Evolutionary conservation across 108 stramenopile genomes (phyloP).

Genomic region (Skeletonema menzelii): DNA sequence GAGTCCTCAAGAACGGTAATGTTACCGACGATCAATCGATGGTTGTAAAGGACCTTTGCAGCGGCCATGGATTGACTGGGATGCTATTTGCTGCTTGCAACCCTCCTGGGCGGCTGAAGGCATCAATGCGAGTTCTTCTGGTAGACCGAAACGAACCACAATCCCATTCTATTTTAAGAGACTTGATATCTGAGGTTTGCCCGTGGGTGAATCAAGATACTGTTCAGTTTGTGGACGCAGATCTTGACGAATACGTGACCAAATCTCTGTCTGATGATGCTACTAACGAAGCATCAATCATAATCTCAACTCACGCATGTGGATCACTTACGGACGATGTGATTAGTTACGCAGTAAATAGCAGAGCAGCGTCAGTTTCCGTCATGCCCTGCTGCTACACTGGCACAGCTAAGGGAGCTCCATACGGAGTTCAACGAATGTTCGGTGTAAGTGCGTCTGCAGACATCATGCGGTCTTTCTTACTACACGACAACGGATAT

Average conservation of each 20-base stretch:
- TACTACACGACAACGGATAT: slow-evolving; percentile 38
- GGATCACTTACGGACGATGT: slow-evolving; percentile 51
- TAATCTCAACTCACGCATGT: slow-evolving; percentile 53
- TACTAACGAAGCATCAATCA: slow-evolving; percentile 19
- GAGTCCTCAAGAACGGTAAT: slow-evolving; percentile 8
- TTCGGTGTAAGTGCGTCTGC: slow-evolving; percentile 48
- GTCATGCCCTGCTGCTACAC: slow-evolving; percentile 69
- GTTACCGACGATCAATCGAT: slow-evolving; percentile 8
- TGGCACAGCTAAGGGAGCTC: slow-evolving; percentile 48
- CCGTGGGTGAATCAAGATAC: slow-evolving; percentile 45
- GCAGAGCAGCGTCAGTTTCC: slow-evolving; percentile 33
- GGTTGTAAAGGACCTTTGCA: slow-evolving; percentile 48
- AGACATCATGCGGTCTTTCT: slow-evolving; percentile 41
- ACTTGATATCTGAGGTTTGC: slow-evolving; percentile 49
- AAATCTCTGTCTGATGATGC: background rate
- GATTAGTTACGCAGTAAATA: slow-evolving; percentile 20
- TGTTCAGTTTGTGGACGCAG: slow-evolving; percentile 14
- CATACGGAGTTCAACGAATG: slow-evolving; percentile 49
- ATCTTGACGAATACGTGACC: slow-evolving; percentile 29
- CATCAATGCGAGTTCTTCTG: slow-evolving; percentile 15
- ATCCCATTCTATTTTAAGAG: slow-evolving; percentile 46
- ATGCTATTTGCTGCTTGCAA: slow-evolving; percentile 63
- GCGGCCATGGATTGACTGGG: slow-evolving; percentile 58
- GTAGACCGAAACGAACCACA: slow-evolving; percentile 46
- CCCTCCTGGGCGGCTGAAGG: slow-evolving; percentile 28